Conservation (phyloP, 2,329 filamentous ascomycete genomes). For the Claviceps fusiformis region DNA sequence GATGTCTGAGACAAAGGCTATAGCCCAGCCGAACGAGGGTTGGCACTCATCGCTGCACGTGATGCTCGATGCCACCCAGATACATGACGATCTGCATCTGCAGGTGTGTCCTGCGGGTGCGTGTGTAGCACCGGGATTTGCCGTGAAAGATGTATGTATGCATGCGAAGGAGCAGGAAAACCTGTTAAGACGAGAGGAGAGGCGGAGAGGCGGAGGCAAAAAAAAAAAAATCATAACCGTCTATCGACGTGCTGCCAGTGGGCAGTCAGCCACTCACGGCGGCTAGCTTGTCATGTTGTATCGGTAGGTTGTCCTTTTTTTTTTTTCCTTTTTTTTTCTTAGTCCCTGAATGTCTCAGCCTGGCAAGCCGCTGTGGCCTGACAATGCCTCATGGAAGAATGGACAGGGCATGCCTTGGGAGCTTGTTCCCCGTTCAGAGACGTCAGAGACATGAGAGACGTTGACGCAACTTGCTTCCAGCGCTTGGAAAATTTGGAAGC, state of each 20-base stretch:
- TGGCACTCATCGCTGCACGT: conserved; percentile 12
- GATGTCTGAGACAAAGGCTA: conserved; percentile 24
- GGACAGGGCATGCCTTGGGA: not conserved
- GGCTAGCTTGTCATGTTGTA: not conserved
- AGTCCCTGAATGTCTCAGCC: conserved; percentile 10
- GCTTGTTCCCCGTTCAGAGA: not conserved
- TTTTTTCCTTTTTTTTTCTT: not conserved
- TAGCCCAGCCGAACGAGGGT: conserved; percentile 6
- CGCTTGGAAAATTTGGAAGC: not conserved
- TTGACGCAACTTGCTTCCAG: not conserved
- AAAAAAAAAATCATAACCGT: too few species aligned
- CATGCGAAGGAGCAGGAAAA: not conserved
- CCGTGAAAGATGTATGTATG: not conserved
- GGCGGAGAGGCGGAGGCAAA: not conserved
- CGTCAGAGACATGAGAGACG: not conserved
- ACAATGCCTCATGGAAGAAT: conserved; percentile 8
- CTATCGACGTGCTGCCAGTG: not conserved
- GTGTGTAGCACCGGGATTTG: conserved; percentile 4
- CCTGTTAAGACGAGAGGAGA: not conserved
- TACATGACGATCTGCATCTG: conserved; percentile 7
- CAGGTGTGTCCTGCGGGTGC: conserved; percentile 6
- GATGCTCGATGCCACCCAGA: conserved; percentile 9
- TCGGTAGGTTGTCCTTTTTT: not conserved
- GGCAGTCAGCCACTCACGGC: not conserved
- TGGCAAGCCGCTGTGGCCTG: conserved; percentile 1